A percentile compares a stretch with the other conserved stretches of the same genome.
Evolutionary conservation across 192 early-diverging fungal genomes (phyloP).

Genomic region (Geranomyces michiganensis): DNA sequence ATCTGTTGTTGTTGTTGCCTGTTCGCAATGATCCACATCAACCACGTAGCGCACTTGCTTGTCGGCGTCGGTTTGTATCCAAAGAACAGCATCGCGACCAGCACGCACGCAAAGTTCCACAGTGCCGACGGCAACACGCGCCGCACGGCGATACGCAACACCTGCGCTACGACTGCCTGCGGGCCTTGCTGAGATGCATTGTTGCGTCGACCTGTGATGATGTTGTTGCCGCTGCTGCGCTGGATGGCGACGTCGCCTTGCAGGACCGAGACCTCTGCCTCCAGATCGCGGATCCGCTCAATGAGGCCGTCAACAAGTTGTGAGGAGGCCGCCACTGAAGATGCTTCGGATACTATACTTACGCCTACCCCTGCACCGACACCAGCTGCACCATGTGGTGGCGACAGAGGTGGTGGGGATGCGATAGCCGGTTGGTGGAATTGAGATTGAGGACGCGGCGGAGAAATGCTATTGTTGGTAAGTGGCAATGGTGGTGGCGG

Average conservation of each 20-base stretch:
- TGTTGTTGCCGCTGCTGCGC: not conserved
- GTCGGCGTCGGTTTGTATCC: conserved; percentile 23
- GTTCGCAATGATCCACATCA: conserved; percentile 13
- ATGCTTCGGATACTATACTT: not conserved
- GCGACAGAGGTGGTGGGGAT: too few species aligned
- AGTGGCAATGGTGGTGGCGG: not conserved
- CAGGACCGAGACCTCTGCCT: conserved; percentile 8
- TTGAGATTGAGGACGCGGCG: conserved; percentile 12
- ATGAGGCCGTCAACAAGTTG: conserved; percentile 19
- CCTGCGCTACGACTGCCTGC: not conserved
- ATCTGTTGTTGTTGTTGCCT: conserved; percentile 1
- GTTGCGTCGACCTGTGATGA: not conserved
- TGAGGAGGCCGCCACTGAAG: not conserved
- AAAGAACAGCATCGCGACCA: conserved; percentile 21
- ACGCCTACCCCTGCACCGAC: not conserved
- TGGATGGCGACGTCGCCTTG: conserved; percentile 10
- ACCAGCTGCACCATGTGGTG: not conserved
- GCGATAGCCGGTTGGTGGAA: too few species aligned
- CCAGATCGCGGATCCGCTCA: conserved; percentile 21
- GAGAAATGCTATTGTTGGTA: not conserved
- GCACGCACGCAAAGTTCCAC: conserved; percentile 9
- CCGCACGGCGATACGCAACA: too few species aligned
- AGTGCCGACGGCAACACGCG: not conserved
- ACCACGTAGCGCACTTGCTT: conserved; percentile 8
- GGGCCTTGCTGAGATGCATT: not conserved